Evolutionary conservation across 345 rosid genomes (phyloP), one percentile per base, ranked within the genome.

Genomic region (Leavenworthia alabamica): DNA sequence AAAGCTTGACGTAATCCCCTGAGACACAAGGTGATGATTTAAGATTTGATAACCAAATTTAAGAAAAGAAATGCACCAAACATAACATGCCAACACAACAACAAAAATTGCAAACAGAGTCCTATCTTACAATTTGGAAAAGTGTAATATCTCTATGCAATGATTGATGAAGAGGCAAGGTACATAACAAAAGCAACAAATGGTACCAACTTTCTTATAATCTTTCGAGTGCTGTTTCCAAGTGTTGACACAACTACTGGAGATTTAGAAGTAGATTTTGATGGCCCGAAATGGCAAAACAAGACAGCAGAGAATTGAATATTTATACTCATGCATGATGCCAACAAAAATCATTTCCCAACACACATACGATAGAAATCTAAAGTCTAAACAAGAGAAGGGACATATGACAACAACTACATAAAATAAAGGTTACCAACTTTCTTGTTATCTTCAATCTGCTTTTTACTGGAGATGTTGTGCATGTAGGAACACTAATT

Each of bases 1-100:
- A 72, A 68, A 67, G 72, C 79, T 42, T 63, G 76, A 60, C 67
- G 74, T 41, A 71, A 52, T 56, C 71, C 78, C 80, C 93, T 86
- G 83, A 75, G 47, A 63, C 14, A 36, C 40, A 56, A 56, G 52
- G 70, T 56, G 40, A 29, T 29, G 19, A 40, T 33, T 26, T 6
- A 31, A 42, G 6, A 23, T 59, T 60, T 68, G 33, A 56, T 56
- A 43, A 33, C 47, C 36, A 56, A 43, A 48, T 31, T 24, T 26
- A 32, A 28, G 46, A 29, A 61, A 55, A 43, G 37, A 54, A 20
- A 52, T 54, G 19, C 17, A 26, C 11, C 5, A 36, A 20, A 45
- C 20, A 44, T 5, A 54, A 8, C 50, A 51, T 43, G 73, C 33
- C 12, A 29, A 28, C 28, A 64, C 15, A 20, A 69, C 49, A 44